phyloP scores from a whole-genome alignment of 2,329 filamentous ascomycete species.

The Botryosphaeria dothidea region DNA sequence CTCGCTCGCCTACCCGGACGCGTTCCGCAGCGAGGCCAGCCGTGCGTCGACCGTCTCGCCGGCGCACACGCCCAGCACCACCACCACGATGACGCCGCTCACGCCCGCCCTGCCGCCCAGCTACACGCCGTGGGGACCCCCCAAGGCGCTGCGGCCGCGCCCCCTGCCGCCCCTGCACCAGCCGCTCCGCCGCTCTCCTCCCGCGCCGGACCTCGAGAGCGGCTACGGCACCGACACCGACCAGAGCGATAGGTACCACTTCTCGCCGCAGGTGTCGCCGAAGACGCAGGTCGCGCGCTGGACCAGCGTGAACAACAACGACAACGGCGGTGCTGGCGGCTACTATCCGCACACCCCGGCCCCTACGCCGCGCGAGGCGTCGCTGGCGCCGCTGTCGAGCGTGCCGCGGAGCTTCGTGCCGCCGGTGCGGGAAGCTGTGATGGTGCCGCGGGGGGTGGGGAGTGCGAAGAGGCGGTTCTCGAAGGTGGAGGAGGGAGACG shows the following conservation, averaged over 20 bases:
- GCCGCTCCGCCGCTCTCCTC: neutral
- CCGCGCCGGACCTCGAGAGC: constrained; percentile 34
- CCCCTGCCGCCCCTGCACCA: constrained; percentile 17
- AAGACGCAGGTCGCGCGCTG: constrained; percentile 37
- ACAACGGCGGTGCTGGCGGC: constrained; percentile 33
- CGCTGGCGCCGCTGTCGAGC: constrained; percentile 22
- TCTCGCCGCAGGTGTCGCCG: constrained; percentile 43
- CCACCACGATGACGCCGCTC: neutral
- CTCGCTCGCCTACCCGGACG: neutral
- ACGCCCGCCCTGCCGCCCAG: neutral
- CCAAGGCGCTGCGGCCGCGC: constrained; percentile 28
- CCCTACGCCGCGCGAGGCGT: constrained; percentile 15
- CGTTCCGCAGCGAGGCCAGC: neutral
- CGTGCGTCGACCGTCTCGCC: neutral
- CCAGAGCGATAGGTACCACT: constrained; percentile 34
- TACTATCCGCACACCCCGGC: neutral
- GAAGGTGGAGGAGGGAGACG: constrained; percentile 22
- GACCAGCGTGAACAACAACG: constrained; percentile 45
- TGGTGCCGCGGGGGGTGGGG: neutral
- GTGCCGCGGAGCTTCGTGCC: constrained; percentile 18
- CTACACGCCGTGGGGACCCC: neutral
- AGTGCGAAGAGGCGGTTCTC: constrained; percentile 24
- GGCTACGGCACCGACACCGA: constrained; percentile 47
- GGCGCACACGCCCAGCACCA: neutral
- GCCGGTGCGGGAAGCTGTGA: neutral